Evolutionary conservation across 331 rosid species (phyloP).

Genomic region (Acacia pycnantha): DNA sequence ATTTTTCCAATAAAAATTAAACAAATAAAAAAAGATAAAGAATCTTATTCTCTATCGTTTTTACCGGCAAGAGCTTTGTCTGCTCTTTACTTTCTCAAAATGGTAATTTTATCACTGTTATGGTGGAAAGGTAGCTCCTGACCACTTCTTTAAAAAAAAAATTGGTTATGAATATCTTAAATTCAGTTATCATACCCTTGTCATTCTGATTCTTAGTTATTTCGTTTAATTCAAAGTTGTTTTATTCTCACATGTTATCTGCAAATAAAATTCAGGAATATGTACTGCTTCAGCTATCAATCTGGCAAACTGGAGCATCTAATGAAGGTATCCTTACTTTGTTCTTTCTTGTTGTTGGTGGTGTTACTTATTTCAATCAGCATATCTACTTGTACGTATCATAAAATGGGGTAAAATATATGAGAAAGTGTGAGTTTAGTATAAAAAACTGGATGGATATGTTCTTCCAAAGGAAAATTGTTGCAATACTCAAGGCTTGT

Average conservation of each 20-base stretch:
- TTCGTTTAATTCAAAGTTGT: neutral
- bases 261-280: slow-evolving; percentile 60
- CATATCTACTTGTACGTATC: neutral
- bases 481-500: neutral
- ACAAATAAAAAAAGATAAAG: neutral
- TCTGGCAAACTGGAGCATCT: slow-evolving; percentile 98
- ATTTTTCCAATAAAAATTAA: neutral
- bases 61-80: neutral
- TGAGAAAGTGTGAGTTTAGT: neutral
- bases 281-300: slow-evolving; percentile 94
- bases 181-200: neutral
- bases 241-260: slow-evolving; percentile 27
- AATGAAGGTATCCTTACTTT: slow-evolving; percentile 67
- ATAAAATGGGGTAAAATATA: neutral
- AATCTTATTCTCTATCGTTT: neutral
- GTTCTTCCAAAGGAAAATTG: neutral
- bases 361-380: neutral
- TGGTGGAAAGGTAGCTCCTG: neutral
- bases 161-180: slow-evolving; percentile 1
- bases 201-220: slow-evolving; percentile 9
- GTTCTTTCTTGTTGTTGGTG: neutral
- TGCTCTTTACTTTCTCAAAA: neutral
- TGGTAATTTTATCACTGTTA: neutral
- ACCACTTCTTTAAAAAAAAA: neutral
- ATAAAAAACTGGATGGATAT: neutral